A percentile compares a stretch with the other conserved stretches of the same genome.
phyloP scores from a whole-genome alignment of 2,329 filamentous ascomycete species.

The Lachnellula subtilissima region DNA sequence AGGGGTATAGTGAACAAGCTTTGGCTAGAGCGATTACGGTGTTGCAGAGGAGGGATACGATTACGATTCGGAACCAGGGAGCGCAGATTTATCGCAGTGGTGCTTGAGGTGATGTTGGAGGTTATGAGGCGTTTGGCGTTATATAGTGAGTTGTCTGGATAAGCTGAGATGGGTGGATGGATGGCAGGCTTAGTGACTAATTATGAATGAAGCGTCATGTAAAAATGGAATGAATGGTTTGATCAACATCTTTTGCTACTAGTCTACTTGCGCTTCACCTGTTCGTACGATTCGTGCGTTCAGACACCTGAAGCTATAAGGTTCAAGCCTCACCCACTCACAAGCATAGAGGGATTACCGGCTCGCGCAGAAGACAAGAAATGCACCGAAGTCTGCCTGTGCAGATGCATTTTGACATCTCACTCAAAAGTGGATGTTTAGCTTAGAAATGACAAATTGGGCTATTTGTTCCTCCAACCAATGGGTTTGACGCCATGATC shows the following conservation, averaged over 20 bases:
- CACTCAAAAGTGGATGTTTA: too few species aligned
- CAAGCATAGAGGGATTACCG: too few species aligned
- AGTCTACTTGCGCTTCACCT: too few species aligned
- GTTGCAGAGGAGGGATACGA: constrained; percentile 80
- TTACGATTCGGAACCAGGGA: constrained; percentile 74
- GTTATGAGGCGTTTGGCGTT: constrained; percentile 5
- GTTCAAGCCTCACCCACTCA: too few species aligned
- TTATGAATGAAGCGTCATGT: constrained; percentile 1
- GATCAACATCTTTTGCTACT: not conserved
- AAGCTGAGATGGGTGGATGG: not conserved
- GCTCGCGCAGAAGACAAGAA: too few species aligned
- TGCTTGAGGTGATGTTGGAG: constrained; percentile 39
- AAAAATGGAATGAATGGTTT: not conserved
- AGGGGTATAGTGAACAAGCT: constrained; percentile 82
- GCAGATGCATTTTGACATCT: too few species aligned
- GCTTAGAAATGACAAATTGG: too few species aligned
- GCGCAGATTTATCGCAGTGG: constrained; percentile 70
- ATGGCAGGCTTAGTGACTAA: not conserved
- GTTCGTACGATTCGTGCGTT: too few species aligned
- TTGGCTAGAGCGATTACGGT: constrained; percentile 82
- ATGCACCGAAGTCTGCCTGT: too few species aligned
- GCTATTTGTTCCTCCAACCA: too few species aligned
- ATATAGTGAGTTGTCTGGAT: not conserved
- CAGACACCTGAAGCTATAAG: too few species aligned
- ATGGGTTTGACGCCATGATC: too few species aligned